phyloP scores from a whole-genome alignment of 768 basidiomycete genomes.

The Austroboletus eburneus region DNA sequence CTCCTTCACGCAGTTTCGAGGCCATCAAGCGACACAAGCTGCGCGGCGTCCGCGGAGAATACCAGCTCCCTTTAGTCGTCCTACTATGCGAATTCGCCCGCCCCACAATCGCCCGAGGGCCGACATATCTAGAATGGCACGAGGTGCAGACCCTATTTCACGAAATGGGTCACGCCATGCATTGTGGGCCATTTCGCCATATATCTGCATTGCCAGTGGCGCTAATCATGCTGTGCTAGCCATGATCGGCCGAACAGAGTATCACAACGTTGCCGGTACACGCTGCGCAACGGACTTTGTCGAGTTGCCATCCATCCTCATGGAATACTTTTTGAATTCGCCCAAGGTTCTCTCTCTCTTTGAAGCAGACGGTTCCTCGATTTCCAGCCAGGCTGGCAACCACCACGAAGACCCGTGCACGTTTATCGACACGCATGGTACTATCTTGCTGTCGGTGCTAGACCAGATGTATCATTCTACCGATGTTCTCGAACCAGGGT shows the following conservation, averaged over 20 bases:
- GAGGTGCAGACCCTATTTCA: slow-evolving; percentile 95
- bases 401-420: slow-evolving; percentile 73
- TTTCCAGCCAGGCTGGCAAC: slow-evolving; percentile 48
- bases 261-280: slow-evolving; percentile 96
- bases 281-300: slow-evolving; percentile 98
- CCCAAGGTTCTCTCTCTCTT: slow-evolving; percentile 80
- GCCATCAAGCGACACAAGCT: slow-evolving; percentile 55
- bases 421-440: slow-evolving; percentile 84
- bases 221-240: slow-evolving; percentile 44
- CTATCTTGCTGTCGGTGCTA: slow-evolving; percentile 82
- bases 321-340: slow-evolving; percentile 96
- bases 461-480: slow-evolving; percentile 91
- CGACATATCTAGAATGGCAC: slow-evolving; percentile 82
- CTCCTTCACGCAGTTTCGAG: slow-evolving; percentile 60
- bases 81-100: slow-evolving; percentile 82
- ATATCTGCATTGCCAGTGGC: slow-evolving; percentile 1
- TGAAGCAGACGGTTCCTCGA: slow-evolving; percentile 46
- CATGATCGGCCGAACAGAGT: slow-evolving; percentile 96
- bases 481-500: slow-evolving; percentile 45
- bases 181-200: slow-evolving; percentile 64
- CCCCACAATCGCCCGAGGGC: slow-evolving; percentile 55
- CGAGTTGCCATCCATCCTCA: slow-evolving; percentile 94
- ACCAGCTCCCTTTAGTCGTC: slow-evolving; percentile 89
- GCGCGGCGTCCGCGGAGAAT: slow-evolving; percentile 62
- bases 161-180: slow-evolving; percentile 99